These are phyloP conservation scores for Microcyclospora tardicrescens DNA, from an alignment of 2,329 filamentous ascomycete genomes.

Conservation along the genomic window DNA sequence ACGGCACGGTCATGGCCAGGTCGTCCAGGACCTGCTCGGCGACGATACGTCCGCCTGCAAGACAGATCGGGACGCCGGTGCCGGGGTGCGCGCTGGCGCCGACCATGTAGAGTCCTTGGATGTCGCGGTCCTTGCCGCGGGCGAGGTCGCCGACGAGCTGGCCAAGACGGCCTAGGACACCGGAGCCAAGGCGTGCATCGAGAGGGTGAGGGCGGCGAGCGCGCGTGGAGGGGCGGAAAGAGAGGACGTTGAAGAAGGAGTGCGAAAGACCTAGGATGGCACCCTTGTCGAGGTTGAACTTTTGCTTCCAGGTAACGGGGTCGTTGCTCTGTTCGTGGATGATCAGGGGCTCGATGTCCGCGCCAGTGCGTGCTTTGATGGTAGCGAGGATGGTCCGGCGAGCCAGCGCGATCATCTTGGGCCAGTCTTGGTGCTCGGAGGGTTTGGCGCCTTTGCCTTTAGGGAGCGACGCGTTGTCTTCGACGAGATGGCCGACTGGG, in stretches of 20 bases:
- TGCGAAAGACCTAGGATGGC: conserved; percentile 61
- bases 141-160: conserved; percentile 15
- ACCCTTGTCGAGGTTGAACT: conserved; percentile 63
- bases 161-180: conserved; percentile 11
- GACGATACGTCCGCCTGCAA: conserved; percentile 55
- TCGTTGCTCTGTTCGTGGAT: conserved; percentile 53
- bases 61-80: conserved; percentile 60
- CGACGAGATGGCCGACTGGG: conserved; percentile 54
- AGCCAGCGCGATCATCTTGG: conserved; percentile 44
- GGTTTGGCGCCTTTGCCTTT: conserved; percentile 24
- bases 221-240: conserved; percentile 51
- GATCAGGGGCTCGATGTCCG: conserved; percentile 38
- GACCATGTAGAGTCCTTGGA: conserved; percentile 53
- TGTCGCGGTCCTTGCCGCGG: conserved; percentile 18
- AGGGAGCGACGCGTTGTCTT: conserved; percentile 8
- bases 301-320: conserved; percentile 49
- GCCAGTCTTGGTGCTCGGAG: conserved; percentile 45
- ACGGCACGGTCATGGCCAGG: conserved; percentile 27
- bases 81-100: conserved; percentile 65
- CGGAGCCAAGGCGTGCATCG: conserved; percentile 24
- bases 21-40: conserved; percentile 39
- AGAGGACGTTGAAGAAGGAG: conserved; percentile 60
- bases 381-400: conserved; percentile 49
- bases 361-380: conserved; percentile 47
- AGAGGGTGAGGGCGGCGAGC: conserved; percentile 34